Evolutionary conservation across 2,329 filamentous ascomycete species (phyloP), one percentile per base, ranked within the genome.

Genomic region (Amauroascus niger): DNA sequence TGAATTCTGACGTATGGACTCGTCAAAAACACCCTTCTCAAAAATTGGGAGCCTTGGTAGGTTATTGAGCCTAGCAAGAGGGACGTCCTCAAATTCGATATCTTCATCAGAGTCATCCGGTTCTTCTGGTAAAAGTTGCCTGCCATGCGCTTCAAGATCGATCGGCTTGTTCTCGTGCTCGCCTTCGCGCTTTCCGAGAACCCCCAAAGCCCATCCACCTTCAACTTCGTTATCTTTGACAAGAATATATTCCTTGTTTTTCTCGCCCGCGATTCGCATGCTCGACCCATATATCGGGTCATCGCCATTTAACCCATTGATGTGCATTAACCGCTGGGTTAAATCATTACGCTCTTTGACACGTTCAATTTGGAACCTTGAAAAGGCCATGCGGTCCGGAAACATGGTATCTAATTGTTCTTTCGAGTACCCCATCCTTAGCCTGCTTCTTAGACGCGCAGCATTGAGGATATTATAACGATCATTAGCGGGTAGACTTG

Each of bases 381-480:
- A 96, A 65, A 98, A 98, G 0, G 86, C 93, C 89, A 98, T 96
- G 24, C 93, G 82, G 67, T 98, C 86, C 0, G 93, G 91, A 66
- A 98, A 98, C 93, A 98, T 98, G 44, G 78, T 81, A 61, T 97
- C 90, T 13, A 98, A 72, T 69, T 98, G 93, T 59, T 98, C 91
- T 69, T 97, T 97, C 54, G 88, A 95, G 62, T 95, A 80, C 0
- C 93, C 93, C 91, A 98, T 95, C 65, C 93, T 82, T 63, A 98
- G 75, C 51, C 93, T 79, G 67, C 88, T 95, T 54, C 93, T 78
- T 57, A 98, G 67, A 57, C 93, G 79, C 1, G 94, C 93, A 1
- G 94, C 93, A 65, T 98, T 98, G 20, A 98, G 73, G 51, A 98
- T 98, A 63, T 97, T 97, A 74, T 98, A 98, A 47, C 91, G 82